phyloP scores from a whole-genome alignment of 805 yeast genomes.

The Wickerhamomyces chambardii region DNA sequence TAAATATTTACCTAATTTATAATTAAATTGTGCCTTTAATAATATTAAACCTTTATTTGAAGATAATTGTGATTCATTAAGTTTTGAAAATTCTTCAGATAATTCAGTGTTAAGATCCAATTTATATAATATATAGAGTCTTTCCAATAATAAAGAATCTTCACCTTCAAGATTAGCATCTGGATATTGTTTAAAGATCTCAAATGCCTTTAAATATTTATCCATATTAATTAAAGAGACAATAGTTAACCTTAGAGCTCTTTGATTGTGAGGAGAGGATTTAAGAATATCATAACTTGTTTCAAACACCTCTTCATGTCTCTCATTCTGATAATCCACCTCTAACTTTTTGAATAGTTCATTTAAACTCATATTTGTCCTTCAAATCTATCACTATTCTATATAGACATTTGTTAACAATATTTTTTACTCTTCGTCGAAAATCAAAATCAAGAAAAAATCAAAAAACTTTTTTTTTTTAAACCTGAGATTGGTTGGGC shows the following conservation, averaged over 20 bases:
- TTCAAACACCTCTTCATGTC: slow-evolving; percentile 16
- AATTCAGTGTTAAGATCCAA: slow-evolving; percentile 26
- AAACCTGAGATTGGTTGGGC: no score
- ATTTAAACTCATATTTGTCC: slow-evolving; percentile 12
- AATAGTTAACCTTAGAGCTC: slow-evolving; percentile 36
- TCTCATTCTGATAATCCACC: slow-evolving; percentile 11
- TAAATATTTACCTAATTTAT: slow-evolving; percentile 41
- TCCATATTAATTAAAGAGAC: slow-evolving; percentile 61
- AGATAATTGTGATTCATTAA: slow-evolving; percentile 10
- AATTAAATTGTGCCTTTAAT: slow-evolving; percentile 42
- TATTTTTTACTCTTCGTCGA: no score
- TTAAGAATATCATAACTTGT: slow-evolving; percentile 16
- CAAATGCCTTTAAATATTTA: slow-evolving; percentile 43
- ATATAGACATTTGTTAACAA: no score
- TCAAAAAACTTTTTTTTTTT: no score
- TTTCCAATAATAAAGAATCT: slow-evolving; percentile 37
- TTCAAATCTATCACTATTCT: no score
- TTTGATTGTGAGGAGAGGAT: slow-evolving; percentile 15
- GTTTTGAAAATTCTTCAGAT: slow-evolving; percentile 13
- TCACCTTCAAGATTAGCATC: slow-evolving; percentile 24
- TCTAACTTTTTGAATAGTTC: slow-evolving; percentile 17
- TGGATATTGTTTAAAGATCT: slow-evolving; percentile 28
- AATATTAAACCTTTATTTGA: slow-evolving; percentile 33
- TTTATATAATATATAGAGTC: slow-evolving; percentile 57
- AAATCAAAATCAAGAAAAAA: no score